Evolutionary conservation across 371 early-diverging fungal genomes (phyloP).

Genomic region (Circinella umbellata): DNA sequence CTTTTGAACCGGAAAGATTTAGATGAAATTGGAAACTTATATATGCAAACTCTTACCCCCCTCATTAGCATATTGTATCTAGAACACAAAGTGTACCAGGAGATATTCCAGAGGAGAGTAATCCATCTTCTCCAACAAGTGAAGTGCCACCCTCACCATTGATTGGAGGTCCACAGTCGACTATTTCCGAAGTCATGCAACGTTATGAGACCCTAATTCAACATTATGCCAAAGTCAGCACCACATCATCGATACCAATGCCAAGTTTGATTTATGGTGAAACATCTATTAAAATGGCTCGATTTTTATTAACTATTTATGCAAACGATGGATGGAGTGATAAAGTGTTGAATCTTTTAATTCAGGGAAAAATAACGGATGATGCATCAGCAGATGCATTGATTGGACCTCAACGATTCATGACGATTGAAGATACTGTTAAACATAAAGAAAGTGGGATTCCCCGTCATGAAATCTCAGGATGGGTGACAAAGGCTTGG

Average conservation of each 20-base stretch:
- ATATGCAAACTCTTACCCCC: not conserved
- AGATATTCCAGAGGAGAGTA: constrained; percentile 5
- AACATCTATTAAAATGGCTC: constrained; percentile 48
- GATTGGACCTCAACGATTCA: constrained; percentile 11
- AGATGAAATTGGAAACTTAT: not conserved
- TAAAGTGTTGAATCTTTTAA: constrained; percentile 25
- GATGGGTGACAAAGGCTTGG: constrained; percentile 67
- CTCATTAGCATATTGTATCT: constrained; percentile 29
- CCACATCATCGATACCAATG: constrained; percentile 34
- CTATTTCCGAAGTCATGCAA: constrained; percentile 53
- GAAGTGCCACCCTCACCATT: constrained; percentile 38
- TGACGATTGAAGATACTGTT: constrained; percentile 8
- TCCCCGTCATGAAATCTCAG: constrained; percentile 53
- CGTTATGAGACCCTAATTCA: constrained; percentile 49
- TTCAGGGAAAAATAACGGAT: constrained; percentile 27
- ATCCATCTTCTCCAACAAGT: constrained; percentile 25
- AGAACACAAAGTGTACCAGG: constrained; percentile 21
- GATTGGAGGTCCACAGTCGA: constrained; percentile 28
- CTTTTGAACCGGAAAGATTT: not conserved
- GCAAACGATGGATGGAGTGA: constrained; percentile 41
- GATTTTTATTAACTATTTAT: constrained; percentile 40
- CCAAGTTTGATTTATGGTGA: constrained; percentile 50
- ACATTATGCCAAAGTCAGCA: constrained; percentile 53
- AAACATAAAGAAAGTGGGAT: constrained; percentile 41
- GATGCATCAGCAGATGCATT: not conserved